Evolutionary conservation across 2,329 filamentous ascomycete species (phyloP), one percentile per base, ranked within the genome.

Genomic region (Orbilia quercus): DNA sequence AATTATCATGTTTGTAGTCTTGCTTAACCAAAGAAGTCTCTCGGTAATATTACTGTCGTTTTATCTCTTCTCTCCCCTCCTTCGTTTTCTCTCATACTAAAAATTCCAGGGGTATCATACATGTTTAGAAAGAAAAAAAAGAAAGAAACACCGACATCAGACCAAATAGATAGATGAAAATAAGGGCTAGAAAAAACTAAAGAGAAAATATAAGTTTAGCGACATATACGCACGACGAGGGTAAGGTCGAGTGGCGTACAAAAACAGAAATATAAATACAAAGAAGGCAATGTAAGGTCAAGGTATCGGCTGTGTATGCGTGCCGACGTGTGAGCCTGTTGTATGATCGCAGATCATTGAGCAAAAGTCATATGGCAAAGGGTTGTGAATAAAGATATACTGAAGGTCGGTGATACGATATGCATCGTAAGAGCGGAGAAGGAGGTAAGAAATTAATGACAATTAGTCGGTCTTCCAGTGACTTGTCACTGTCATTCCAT

Each of bases 381-480:
- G 36, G 4, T 47, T 48, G 38, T 25, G 53, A 18, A 38, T 36
- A 51, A 7, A n/a, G 3, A 16, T 12, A 25, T 51, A 50, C 18
- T 12, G 7, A n/a, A 23, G 7, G 16, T 31, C 28, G n/a, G 40
- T 31, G 53, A 45, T 31, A 36, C 6, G 34, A 48, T 55, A 25
- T 28, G n/a, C n/a, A 28, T 34, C 25, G n/a, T n/a, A n/a, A 7
- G 18, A 59, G 31, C 42, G 64, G 58, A 55, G 53, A 23, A 34
- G 20, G 50, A 18, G 18, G 28, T 42, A 40, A 62, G 31, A 23
- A 48, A 53, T 12, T 9, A 25, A 28, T 25, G 23, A 58, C 18
- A 48, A 75, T 90, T 84, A 96, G 80, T 97, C 94, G 20, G 89
- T 90, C 83, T 98, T 98, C 93, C 94, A 98, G 81, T 98, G 94